phyloP scores from a whole-genome alignment of 495 filamentous ascomycete genomes.

The Penicillium angulare region DNA sequence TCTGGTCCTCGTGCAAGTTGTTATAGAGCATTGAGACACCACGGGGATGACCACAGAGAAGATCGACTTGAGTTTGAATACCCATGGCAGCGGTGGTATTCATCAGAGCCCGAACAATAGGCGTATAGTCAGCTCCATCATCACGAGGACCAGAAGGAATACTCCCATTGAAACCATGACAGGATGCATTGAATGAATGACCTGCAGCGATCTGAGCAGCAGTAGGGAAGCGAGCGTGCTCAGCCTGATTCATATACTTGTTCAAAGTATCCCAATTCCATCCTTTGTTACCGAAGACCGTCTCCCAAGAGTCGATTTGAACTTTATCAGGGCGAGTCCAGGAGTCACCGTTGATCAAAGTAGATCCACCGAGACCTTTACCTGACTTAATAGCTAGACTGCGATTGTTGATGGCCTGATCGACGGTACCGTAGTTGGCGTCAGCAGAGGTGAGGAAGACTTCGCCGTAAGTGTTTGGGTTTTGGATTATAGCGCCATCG shows the following conservation, averaged over 20 bases:
- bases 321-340: slow-evolving; percentile 42
- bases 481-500: slow-evolving; percentile 22
- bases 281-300: slow-evolving; percentile 42
- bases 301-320: slow-evolving; percentile 52
- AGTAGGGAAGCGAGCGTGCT: slow-evolving; percentile 15
- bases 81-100: background rate
- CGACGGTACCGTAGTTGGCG: slow-evolving; percentile 11
- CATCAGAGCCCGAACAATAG: slow-evolving; percentile 1
- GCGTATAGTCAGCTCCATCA: background rate
- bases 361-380: slow-evolving; percentile 52
- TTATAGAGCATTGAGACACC: background rate
- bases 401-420: slow-evolving; percentile 14
- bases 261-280: slow-evolving; percentile 54
- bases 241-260: slow-evolving; percentile 36
- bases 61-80: background rate
- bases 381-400: slow-evolving; percentile 18
- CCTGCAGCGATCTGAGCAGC: slow-evolving; percentile 15
- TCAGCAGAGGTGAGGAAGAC: slow-evolving; percentile 23
- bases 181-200: slow-evolving; percentile 3
- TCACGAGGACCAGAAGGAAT: background rate
- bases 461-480: slow-evolving; percentile 28
- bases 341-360: slow-evolving; percentile 53
- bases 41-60: background rate
- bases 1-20: background rate
- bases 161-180: background rate